Conservation (phyloP, 805 yeast species). For the Priceomyces carsonii region DNA sequence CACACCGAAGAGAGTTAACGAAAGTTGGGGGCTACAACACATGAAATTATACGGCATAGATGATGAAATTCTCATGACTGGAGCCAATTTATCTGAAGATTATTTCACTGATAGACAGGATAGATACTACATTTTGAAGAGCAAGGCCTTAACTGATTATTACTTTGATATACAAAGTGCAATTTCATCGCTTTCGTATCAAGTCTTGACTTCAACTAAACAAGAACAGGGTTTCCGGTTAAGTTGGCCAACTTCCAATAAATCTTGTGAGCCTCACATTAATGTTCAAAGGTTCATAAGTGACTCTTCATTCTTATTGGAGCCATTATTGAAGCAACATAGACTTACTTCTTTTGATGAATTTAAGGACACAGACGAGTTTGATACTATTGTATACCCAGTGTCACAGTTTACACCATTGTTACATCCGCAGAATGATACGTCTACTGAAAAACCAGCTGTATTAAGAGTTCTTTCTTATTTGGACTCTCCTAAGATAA, state of each 20-base stretch:
- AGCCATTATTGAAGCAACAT: constrained; percentile 56
- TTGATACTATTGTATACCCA: constrained; percentile 78
- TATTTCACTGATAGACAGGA: constrained; percentile 96
- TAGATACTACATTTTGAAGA: constrained; percentile 75
- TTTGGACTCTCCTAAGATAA: constrained; percentile 52
- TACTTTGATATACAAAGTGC: constrained; percentile 71
- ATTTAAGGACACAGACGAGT: constrained; percentile 33
- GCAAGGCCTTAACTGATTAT: constrained; percentile 62
- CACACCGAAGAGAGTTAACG: constrained; percentile 84
- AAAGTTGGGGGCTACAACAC: constrained; percentile 91
- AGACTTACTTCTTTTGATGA: constrained; percentile 31
- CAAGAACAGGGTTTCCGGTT: constrained; percentile 53
- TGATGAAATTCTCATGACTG: constrained; percentile 81
- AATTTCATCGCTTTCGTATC: constrained; percentile 70
- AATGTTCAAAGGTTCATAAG: constrained; percentile 52
- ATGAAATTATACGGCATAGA: constrained; percentile 97
- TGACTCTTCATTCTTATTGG: constrained; percentile 57
- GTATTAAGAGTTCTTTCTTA: constrained; percentile 61
- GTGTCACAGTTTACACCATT: constrained; percentile 90
- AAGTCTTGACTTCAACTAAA: constrained; percentile 47
- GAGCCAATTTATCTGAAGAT: constrained; percentile 90
- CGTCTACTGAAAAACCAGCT: constrained; percentile 80
- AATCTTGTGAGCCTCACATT: constrained; percentile 65
- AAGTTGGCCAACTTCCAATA: constrained; percentile 73
- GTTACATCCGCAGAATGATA: constrained; percentile 52